These are phyloP conservation scores for Wickerhamomyces sp. DNA, from an alignment of 1,139 yeast genomes.

Conservation along the genomic window DNA sequence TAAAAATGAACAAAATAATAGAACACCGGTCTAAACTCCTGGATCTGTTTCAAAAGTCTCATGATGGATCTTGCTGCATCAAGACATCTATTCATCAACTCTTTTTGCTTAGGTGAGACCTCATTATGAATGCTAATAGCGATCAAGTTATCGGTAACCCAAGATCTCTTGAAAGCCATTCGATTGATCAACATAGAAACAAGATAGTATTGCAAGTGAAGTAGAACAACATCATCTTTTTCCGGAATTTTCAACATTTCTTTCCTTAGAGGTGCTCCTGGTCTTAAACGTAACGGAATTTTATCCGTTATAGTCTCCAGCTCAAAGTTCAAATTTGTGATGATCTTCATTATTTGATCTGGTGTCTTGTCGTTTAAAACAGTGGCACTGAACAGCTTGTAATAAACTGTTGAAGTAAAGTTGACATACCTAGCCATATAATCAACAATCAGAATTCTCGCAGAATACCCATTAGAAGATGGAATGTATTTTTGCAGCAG, in stretches of 20 bases:
- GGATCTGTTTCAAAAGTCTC: slow-evolving; percentile 5
- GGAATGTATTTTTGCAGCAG: not conserved
- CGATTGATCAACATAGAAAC: slow-evolving; percentile 18
- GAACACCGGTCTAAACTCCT: slow-evolving; percentile 6
- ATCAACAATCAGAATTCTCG: slow-evolving; percentile 7
- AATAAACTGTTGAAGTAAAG: slow-evolving; percentile 19
- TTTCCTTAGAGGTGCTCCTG: slow-evolving; percentile 12
- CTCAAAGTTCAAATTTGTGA: slow-evolving; percentile 26
- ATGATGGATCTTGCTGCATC: slow-evolving; percentile 17
- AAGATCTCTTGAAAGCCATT: slow-evolving; percentile 22
- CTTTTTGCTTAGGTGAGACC: slow-evolving; percentile 13
- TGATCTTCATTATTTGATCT: slow-evolving; percentile 23
- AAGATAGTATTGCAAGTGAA: slow-evolving; percentile 17
- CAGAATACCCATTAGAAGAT: slow-evolving; percentile 2
- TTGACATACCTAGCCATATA: slow-evolving; percentile 8
- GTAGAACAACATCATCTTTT: slow-evolving; percentile 8
- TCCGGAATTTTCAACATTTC: not conserved
- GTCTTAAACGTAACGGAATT: slow-evolving; percentile 25
- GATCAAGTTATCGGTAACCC: slow-evolving; percentile 16
- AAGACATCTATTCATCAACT: slow-evolving; percentile 16
- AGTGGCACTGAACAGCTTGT: slow-evolving; percentile 25
- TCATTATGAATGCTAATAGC: slow-evolving; percentile 5
- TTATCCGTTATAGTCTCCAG: slow-evolving; percentile 25
- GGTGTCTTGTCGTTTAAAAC: slow-evolving; percentile 25
- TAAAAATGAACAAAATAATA: slow-evolving; percentile 12